Evolutionary conservation across 164 flowering plant species (phyloP).

Genomic region (Vitis rotundifolia): DNA sequence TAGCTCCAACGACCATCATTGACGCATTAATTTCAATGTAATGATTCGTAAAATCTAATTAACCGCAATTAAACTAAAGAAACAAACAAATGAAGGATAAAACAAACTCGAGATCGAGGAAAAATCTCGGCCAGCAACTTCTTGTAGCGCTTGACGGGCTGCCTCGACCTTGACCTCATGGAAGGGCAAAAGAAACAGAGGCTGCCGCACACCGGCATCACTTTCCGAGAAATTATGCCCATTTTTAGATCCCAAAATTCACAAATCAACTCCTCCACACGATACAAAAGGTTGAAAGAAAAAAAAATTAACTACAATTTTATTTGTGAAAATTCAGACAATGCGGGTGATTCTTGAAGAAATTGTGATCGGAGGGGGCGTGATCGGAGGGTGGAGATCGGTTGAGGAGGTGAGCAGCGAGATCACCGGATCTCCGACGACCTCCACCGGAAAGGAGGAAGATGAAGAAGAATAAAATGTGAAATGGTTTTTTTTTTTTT

Average conservation of each 20-base stretch:
- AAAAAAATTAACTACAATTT: too few species aligned
- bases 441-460: too few species aligned
- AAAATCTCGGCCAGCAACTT: conserved; percentile 40
- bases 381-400: neutral
- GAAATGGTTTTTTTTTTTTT: too few species aligned
- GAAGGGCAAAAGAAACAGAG: conserved; percentile 46
- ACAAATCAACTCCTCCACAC: neutral
- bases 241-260: conserved; percentile 7
- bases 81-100: neutral
- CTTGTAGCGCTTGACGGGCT: conserved; percentile 49
- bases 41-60: too few species aligned
- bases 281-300: neutral
- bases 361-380: too few species aligned
- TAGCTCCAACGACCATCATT: too few species aligned
- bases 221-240: conserved; percentile 35
- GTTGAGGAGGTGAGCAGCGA: neutral
- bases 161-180: conserved; percentile 44
- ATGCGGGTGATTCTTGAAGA: too few species aligned
- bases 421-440: neutral
- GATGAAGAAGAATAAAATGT: too few species aligned
- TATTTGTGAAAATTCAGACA: too few species aligned
- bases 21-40: too few species aligned
- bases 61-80: neutral
- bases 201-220: conserved; percentile 36
- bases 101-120: conserved; percentile 25